Evolutionary conservation across 129 eudicot genomes (phyloP), one percentile per base, ranked within the genome.

Genomic region (Smallanthus sonchifolius): DNA sequence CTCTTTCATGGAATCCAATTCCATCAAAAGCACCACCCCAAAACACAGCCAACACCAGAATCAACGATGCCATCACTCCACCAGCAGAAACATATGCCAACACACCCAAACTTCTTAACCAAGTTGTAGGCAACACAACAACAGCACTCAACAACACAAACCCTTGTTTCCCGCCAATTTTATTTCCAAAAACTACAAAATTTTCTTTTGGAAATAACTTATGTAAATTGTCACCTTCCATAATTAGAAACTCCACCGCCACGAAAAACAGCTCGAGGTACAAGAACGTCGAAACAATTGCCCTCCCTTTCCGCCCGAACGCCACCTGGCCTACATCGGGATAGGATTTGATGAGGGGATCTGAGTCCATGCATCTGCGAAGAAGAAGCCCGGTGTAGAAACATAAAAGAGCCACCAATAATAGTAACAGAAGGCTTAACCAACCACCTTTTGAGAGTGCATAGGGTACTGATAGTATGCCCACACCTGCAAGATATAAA

Each of bases 361-460:
- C 68, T 1, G 77, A 42, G 40, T 85, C 84, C 93, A 85, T 85
- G 49, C 89, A 87, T 63, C 84, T 66, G 5, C 76, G 84, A 16
- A 85, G 55, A 57, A 87, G 84, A 60, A 83, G 49, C 7, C 89
- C 89, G 1, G 93, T 87, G 77, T 87, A 87, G 69, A 37, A 80
- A 72, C 93, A 85, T 9, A 87, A 72, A 64, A 81, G 11, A 8
- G 89, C 87, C 3, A 87, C 83, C 39, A 72, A 60, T 4, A 85
- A 38, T 70, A 87, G 84, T 19, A 87, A 45, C 10, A 80, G 6
- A 1, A 85, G 49, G 72, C 87, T 75, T 10, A 87, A 59, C 89
- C 93, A 87, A 7, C 93, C 93, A 45, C 89, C 87, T 83, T 85
- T 45, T 13, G 89, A 80, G 62, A 87, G 86, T 44, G 89, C 87